These are phyloP conservation scores for Lonicera japonica DNA, from an alignment of 129 eudicot species.

Conservation along the genomic window DNA sequence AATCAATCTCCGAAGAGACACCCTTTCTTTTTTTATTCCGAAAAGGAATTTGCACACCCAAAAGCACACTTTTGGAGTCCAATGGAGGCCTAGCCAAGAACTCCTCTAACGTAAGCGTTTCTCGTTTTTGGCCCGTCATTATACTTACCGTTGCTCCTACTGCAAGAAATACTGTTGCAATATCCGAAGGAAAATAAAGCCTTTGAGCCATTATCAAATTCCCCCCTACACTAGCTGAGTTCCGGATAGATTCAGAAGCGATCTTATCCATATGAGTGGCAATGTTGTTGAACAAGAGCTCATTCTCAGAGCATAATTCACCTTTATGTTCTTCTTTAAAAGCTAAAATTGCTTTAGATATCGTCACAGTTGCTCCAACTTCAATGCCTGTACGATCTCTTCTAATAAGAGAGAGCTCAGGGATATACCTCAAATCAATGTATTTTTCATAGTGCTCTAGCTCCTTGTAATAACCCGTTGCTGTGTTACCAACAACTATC, in stretches of 20 bases:
- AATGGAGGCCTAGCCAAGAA: constrained; percentile 51
- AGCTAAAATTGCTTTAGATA: constrained; percentile 48
- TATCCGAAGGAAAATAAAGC: constrained; percentile 74
- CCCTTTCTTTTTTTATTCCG: constrained; percentile 25
- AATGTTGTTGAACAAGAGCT: constrained; percentile 44
- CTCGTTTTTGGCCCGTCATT: constrained; percentile 32
- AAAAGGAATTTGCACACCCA: constrained; percentile 56
- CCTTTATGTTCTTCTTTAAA: constrained; percentile 37
- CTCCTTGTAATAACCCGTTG: constrained; percentile 67
- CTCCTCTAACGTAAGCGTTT: constrained; percentile 54
- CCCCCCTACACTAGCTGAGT: constrained; percentile 88
- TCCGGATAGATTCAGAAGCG: constrained; percentile 59
- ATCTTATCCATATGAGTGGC: constrained; percentile 76
- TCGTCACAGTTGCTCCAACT: constrained; percentile 78
- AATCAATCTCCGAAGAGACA: constrained; percentile 16
- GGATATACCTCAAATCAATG: constrained; percentile 64
- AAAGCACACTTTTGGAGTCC: constrained; percentile 56
- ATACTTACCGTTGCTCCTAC: constrained; percentile 54
- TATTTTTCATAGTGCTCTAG: too few relatives aligned
- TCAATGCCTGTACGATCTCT: constrained; percentile 32
- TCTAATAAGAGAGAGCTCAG: constrained; percentile 59
- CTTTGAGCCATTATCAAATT: constrained; percentile 88
- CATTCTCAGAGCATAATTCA: too few relatives aligned
- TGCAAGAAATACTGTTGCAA: constrained; percentile 58
- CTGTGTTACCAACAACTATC: constrained; percentile 81